These are phyloP conservation scores for Hippophae gyantsensis DNA, from an alignment of 306 rosid species.

Conservation along the genomic window DNA sequence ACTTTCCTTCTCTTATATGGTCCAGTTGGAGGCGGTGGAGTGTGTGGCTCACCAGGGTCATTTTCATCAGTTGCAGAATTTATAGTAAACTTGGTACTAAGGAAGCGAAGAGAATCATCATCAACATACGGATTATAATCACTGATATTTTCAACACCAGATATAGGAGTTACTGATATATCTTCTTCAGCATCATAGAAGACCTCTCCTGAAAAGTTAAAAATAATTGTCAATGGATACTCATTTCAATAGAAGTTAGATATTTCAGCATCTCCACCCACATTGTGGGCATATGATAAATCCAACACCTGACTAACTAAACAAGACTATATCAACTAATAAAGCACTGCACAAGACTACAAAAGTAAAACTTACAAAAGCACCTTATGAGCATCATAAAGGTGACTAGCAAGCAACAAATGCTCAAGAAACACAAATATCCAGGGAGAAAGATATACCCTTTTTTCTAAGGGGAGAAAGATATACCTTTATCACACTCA, in stretches of 20 bases:
- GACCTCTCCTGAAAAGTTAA: slow-evolving; percentile 52
- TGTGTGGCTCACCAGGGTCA: slow-evolving; percentile 24
- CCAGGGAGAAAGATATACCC: no score
- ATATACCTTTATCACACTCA: no score
- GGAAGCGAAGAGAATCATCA: slow-evolving; percentile 25
- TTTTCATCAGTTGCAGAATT: slow-evolving; percentile 26
- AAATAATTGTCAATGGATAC: slow-evolving; percentile 16
- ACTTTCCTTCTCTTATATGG: slow-evolving; percentile 74
- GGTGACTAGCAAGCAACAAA: background rate
- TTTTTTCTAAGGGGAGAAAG: no score
- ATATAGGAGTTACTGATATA: slow-evolving; percentile 27
- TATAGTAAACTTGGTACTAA: slow-evolving; percentile 21
- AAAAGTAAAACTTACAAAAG: background rate
- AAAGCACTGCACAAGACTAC: background rate
- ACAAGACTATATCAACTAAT: no score
- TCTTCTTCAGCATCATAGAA: slow-evolving; percentile 67
- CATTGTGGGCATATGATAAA: no score
- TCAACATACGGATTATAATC: slow-evolving; percentile 18
- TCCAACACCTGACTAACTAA: background rate
- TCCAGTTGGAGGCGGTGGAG: slow-evolving; percentile 71
- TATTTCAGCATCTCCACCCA: no score
- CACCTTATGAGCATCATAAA: background rate
- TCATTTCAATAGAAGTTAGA: slow-evolving; percentile 16
- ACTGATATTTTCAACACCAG: slow-evolving; percentile 29
- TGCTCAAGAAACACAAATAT: no score